phyloP scores from a whole-genome alignment of 352 stramenopile species.

The Phytophthora brassicae region DNA sequence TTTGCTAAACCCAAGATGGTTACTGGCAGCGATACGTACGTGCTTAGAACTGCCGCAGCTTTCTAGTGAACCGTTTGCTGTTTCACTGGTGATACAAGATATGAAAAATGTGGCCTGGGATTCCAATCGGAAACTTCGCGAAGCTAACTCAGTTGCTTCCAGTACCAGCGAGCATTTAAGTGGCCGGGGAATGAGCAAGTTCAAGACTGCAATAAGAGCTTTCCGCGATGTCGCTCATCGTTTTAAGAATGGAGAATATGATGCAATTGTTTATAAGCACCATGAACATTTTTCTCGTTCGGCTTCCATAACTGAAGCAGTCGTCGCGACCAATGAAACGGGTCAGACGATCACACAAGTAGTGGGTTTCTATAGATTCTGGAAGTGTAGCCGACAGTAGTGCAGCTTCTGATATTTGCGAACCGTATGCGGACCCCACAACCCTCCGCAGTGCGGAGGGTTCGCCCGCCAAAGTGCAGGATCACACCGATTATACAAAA shows the following conservation, averaged over 20 bases:
- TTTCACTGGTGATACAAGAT: not conserved
- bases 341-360: too few species aligned
- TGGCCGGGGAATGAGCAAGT: constrained; percentile 14
- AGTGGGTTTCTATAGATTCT: too few species aligned
- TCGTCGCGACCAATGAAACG: too few species aligned
- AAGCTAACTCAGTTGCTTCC: constrained; percentile 4
- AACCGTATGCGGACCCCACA: too few species aligned
- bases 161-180: constrained; percentile 16
- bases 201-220: not conserved
- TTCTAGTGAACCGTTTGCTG: not conserved
- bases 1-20: constrained; percentile 10
- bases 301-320: too few species aligned
- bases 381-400: too few species aligned
- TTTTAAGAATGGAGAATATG: constrained; percentile 7
- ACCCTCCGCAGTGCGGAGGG: too few species aligned
- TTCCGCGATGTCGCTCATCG: not conserved
- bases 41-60: not conserved
- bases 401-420: too few species aligned
- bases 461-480: too few species aligned
- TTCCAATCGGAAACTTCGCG: constrained; percentile 16
- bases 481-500: too few species aligned
- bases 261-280: too few species aligned
- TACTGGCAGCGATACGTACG: constrained; percentile 6
- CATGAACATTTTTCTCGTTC: too few species aligned
- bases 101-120: constrained; percentile 1